Conservation (phyloP, 805 yeast genomes). For the Aciculoconidium aculeatum region DNA sequence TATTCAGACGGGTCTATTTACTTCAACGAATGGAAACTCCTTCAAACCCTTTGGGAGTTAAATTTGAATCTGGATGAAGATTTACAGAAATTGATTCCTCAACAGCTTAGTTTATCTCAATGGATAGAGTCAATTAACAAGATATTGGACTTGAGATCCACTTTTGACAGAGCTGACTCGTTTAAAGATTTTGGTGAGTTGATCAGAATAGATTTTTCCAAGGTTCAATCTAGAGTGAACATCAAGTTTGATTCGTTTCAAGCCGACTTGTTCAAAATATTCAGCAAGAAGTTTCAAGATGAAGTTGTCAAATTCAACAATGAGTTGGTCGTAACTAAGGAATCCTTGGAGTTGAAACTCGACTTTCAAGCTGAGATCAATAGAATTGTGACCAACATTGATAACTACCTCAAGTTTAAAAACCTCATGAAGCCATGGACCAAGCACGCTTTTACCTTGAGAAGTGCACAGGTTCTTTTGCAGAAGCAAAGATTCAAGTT, state of each 20-base stretch:
- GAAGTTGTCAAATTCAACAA: slow-evolving; percentile 24
- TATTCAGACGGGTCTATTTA: slow-evolving; percentile 29
- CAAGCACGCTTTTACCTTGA: slow-evolving; percentile 8
- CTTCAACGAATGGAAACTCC: slow-evolving; percentile 45
- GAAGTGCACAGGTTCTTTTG: slow-evolving; percentile 31
- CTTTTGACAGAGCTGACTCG: slow-evolving; percentile 48
- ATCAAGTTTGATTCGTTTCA: slow-evolving; percentile 60
- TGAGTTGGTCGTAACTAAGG: slow-evolving; percentile 26
- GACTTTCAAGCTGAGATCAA: slow-evolving; percentile 35
- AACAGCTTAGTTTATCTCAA: slow-evolving; percentile 12
- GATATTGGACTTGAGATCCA: slow-evolving; percentile 34
- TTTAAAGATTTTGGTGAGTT: slow-evolving; percentile 31
- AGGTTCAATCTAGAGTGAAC: slow-evolving; percentile 47
- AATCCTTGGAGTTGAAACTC: slow-evolving; percentile 21
- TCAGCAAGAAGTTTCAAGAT: slow-evolving; percentile 33
- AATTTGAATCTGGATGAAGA: slow-evolving; percentile 38
- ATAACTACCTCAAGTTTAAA: slow-evolving; percentile 14
- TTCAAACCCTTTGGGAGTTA: slow-evolving; percentile 56
- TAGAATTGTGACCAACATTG: slow-evolving; percentile 33
- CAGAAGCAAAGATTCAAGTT: slow-evolving; percentile 41
- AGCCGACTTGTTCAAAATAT: slow-evolving; percentile 32
- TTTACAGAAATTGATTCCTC: slow-evolving; percentile 18
- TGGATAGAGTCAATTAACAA: slow-evolving; percentile 50
- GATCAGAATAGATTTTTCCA: slow-evolving; percentile 39
- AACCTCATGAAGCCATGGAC: slow-evolving; percentile 12